phyloP scores from a whole-genome alignment of 1,139 yeast genomes.

The Debaryomyces subglobosus region DNA sequence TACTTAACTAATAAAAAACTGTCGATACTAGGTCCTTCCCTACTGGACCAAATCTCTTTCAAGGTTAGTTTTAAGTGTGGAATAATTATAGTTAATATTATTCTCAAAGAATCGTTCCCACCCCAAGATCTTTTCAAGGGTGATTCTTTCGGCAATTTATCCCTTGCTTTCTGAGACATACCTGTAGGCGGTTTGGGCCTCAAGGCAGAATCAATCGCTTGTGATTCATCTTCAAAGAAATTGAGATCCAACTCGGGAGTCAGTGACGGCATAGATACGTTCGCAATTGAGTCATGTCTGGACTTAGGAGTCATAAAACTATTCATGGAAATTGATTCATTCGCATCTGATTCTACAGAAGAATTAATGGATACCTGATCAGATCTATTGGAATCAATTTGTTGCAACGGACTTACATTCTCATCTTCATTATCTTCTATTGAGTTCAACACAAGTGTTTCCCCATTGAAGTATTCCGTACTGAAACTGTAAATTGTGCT shows the following conservation, averaged over 20 bases:
- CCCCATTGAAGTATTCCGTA: conserved; percentile 31
- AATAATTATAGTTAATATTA: conserved; percentile 47
- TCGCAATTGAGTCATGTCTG: conserved; percentile 5
- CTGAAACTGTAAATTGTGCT: conserved; percentile 32
- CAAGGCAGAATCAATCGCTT: conserved; percentile 30
- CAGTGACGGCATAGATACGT: not conserved
- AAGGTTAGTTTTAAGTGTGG: conserved; percentile 41
- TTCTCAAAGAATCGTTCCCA: conserved; percentile 54
- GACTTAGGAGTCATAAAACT: conserved; percentile 10
- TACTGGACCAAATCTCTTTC: conserved; percentile 37
- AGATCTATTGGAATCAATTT: conserved; percentile 14
- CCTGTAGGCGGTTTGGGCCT: conserved; percentile 59
- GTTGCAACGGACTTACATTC: conserved; percentile 8
- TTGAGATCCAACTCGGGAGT: not conserved
- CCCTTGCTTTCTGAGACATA: conserved; percentile 60
- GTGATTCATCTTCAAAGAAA: conserved; percentile 13
- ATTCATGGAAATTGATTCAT: conserved; percentile 13
- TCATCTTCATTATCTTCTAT: conserved; percentile 21
- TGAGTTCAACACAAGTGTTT: conserved; percentile 19
- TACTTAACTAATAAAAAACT: conserved; percentile 39
- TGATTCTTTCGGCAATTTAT: conserved; percentile 57
- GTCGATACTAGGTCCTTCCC: conserved; percentile 27
- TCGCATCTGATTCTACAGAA: conserved; percentile 10
- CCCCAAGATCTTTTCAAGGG: conserved; percentile 61
- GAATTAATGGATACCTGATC: conserved; percentile 14